These are phyloP conservation scores for Euphrasia confusa DNA, from an alignment of 257 asterid species.

Conservation along the genomic window DNA sequence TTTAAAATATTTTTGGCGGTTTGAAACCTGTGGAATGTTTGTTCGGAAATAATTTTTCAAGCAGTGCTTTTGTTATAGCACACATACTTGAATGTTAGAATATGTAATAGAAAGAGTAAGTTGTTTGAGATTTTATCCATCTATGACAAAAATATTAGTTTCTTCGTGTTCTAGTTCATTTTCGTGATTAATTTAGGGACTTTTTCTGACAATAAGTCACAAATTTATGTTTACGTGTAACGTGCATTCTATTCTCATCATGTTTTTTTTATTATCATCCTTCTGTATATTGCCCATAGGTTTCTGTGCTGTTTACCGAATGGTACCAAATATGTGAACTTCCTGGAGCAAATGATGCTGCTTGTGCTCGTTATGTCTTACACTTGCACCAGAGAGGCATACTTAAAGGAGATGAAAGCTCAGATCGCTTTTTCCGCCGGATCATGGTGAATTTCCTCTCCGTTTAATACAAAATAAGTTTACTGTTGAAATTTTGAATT, in stretches of 20 bases:
- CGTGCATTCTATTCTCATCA: neutral
- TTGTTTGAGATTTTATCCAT: neutral
- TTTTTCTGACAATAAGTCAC: neutral
- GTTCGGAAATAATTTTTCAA: neutral
- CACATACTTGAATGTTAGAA: neutral
- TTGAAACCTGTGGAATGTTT: neutral
- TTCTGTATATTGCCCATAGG: slow-evolving; percentile 36
- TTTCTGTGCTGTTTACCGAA: slow-evolving; percentile 61
- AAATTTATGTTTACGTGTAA: neutral
- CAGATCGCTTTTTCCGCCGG: slow-evolving; percentile 80
- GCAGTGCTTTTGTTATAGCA: neutral
- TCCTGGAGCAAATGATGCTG: slow-evolving; percentile 77
- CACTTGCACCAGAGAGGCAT: slow-evolving; percentile 74
- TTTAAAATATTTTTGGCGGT: neutral
- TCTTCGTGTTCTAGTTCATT: neutral
- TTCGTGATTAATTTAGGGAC: neutral
- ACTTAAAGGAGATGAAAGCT: slow-evolving; percentile 83
- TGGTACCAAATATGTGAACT: slow-evolving; percentile 88
- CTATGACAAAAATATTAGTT: neutral
- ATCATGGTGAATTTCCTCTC: slow-evolving; percentile 49
- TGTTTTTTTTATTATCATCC: slow-evolving; percentile 9
- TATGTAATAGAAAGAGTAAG: neutral
- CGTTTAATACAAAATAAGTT: neutral
- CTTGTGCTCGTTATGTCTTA: slow-evolving; percentile 57
- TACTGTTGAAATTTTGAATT: slow-evolving; percentile 13